These are phyloP conservation scores for Cercospora sesami DNA, from an alignment of 2,329 filamentous ascomycete species.

Conservation along the genomic window DNA sequence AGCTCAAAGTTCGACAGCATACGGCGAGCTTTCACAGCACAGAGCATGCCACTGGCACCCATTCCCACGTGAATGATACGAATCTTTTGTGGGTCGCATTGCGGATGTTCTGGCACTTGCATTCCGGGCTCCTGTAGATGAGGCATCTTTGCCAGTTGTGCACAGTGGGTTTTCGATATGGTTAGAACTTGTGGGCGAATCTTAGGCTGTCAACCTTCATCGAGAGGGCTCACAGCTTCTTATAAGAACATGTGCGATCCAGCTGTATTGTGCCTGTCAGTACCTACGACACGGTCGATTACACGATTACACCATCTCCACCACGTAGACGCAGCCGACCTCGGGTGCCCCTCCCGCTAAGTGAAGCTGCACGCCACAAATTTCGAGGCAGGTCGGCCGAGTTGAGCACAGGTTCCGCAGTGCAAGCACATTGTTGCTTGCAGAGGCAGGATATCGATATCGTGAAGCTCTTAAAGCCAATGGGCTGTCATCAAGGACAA, in stretches of 20 bases:
- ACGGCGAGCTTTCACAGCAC: slow-evolving; percentile 19
- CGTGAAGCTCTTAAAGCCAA: not conserved
- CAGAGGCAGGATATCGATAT: not conserved
- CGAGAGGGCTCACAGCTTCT: too few species aligned
- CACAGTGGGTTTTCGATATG: too few species aligned
- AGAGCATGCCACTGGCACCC: slow-evolving; percentile 25
- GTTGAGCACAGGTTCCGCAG: not conserved
- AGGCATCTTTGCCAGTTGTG: slow-evolving; percentile 15
- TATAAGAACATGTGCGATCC: not conserved
- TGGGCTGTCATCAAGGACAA: not conserved
- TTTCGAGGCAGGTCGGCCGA: not conserved
- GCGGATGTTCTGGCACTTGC: slow-evolving; percentile 24
- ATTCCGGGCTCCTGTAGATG: slow-evolving; percentile 23
- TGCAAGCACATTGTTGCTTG: not conserved
- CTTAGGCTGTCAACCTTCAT: too few species aligned
- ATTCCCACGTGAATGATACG: slow-evolving; percentile 28
- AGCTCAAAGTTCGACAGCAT: slow-evolving; percentile 37
- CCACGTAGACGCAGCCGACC: not conserved
- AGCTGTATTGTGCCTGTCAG: not conserved
- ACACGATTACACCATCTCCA: not conserved
- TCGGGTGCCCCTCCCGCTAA: not conserved
- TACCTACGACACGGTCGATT: not conserved
- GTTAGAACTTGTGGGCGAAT: too few species aligned
- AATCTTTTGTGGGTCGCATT: slow-evolving; percentile 25
- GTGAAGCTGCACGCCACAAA: not conserved